Evolutionary conservation across 169 alveolate genomes (phyloP), one percentile per base, ranked within the genome.

Genomic region (Cryptosporidium felis): DNA sequence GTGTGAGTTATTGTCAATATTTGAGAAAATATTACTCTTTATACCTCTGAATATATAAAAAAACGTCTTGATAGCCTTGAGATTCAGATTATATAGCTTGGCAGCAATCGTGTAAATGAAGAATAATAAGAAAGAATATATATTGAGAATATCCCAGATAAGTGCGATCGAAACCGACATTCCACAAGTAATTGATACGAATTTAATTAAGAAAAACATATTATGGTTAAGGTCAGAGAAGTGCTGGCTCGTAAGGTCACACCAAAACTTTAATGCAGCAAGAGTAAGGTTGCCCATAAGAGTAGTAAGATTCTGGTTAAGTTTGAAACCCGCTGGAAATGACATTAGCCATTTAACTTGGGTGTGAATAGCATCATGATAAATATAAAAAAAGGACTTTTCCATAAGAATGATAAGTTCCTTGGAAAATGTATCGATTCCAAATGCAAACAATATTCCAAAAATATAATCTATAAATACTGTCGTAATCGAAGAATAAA

Each of bases 301-400:
- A 21, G 85, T 53, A 3, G 74, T 74, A 26, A 74, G 61, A 38
- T 74, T 56, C 26, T 74, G 65, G 41, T 74, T 74, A 6, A 74
- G 66, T 36, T 56, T 49, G 26, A 74, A 56, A 10, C 67, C 85
- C 9, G 85, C 81, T 30, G 81, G 81, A 34, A 65, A 74, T 51
- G 85, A 74, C 74, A 56, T 56, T 41, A 74, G 26, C 85, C 85
- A 74, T 16, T 74, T 74, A 30, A 74, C 65, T 74, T 74, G 85
- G 6, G 67, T 53, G 21, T 74, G 67, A n/a, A 74, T 74, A 38
- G 85, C 85, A 49, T 74, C 85, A 23, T 74, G 65, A 56, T 74
- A 74, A 8, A 74, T 53, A 21, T 49, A 74, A 36, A 53, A 74
- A 40, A 53, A 74, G 10, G 67, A 49, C 14, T 74, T 74, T 53